phyloP scores from a whole-genome alignment of 1,284 basidiomycete species.

The Pseudozyma tsukubaensis region DNA sequence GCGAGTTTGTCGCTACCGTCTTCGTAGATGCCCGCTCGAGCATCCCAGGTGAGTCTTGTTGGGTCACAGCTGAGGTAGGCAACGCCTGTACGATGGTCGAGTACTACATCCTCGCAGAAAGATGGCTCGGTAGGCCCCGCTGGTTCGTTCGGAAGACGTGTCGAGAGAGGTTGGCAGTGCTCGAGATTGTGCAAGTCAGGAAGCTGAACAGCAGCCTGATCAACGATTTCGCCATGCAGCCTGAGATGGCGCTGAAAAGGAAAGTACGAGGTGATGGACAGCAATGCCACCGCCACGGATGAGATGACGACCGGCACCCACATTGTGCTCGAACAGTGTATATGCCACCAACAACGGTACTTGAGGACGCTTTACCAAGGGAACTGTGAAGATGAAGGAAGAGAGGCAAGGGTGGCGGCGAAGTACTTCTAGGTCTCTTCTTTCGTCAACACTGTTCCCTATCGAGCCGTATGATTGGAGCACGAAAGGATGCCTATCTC shows the following conservation, averaged over 20 bases:
- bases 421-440: background rate
- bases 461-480: constrained; percentile 20
- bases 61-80: constrained; percentile 59
- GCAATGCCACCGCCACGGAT: constrained; percentile 37
- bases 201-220: background rate
- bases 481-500: constrained; percentile 8
- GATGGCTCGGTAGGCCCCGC: constrained; percentile 46
- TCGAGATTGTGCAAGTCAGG: constrained; percentile 39
- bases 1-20: constrained; percentile 25
- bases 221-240: constrained; percentile 31
- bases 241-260: constrained; percentile 45
- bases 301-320: constrained; percentile 36
- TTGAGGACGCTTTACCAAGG: background rate
- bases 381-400: constrained; percentile 8
- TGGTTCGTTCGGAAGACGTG: constrained; percentile 29
- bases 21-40: constrained; percentile 41
- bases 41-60: constrained; percentile 51
- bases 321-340: constrained; percentile 9
- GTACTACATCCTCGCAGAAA: constrained; percentile 55
- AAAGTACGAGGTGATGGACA: constrained; percentile 42
- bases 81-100: constrained; percentile 44
- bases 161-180: constrained; percentile 26
- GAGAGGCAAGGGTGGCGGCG: constrained; percentile 5
- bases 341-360: background rate
- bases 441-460: background rate